phyloP scores from a whole-genome alignment of 2,329 filamentous ascomycete species.

The Penicillium sp. region DNA sequence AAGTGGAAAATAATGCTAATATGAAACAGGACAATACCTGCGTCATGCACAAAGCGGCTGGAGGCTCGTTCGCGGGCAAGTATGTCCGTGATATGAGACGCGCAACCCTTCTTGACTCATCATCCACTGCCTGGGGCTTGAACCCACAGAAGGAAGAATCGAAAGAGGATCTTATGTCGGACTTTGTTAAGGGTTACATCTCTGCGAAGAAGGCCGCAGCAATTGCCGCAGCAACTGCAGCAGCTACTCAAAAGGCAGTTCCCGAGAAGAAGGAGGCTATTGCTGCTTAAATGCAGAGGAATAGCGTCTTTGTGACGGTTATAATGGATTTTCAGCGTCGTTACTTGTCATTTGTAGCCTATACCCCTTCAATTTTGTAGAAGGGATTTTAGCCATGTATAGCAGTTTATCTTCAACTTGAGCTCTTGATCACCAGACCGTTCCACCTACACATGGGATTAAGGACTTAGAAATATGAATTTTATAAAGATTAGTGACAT shows the following conservation, averaged over 20 bases:
- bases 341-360: background rate
- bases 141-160: background rate
- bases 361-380: no score
- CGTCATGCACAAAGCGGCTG: background rate
- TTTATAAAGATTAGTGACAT: no score
- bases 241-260: background rate
- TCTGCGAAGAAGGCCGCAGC: background rate
- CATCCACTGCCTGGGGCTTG: background rate
- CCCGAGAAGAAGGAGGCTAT: background rate
- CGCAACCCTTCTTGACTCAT: background rate
- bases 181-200: background rate
- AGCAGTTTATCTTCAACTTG: no score
- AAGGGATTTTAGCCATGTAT: no score
- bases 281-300: background rate
- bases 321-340: background rate
- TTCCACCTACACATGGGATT: no score
- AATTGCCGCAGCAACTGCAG: conserved; percentile 8
- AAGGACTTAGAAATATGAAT: no score
- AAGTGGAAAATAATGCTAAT: background rate
- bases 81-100: conserved; percentile 4
- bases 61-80: background rate
- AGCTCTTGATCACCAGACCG: no score
- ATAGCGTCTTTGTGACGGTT: background rate
- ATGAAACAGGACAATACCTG: conserved; percentile 3
- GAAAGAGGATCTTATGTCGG: background rate